Conservation (phyloP, 495 filamentous ascomycete genomes). For the Podospora conica region DNA sequence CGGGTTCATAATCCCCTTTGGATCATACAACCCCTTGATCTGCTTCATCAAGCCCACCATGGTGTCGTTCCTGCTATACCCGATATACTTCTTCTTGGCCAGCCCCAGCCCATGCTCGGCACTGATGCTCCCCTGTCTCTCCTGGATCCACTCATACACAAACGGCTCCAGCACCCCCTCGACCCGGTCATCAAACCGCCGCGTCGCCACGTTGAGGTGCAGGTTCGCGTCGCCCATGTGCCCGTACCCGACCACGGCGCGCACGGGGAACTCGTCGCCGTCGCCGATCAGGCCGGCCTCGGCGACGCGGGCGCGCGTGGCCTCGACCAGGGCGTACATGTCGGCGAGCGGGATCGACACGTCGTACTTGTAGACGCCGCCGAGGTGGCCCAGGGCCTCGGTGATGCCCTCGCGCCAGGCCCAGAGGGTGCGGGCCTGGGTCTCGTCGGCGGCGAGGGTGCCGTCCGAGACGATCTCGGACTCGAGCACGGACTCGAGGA, state of each 20-base stretch:
- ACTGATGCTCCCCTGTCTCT: constrained; percentile 83
- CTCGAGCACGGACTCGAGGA: constrained; percentile 87
- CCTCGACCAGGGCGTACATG: constrained; percentile 83
- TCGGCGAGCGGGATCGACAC: constrained; percentile 87
- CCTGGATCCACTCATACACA: constrained; percentile 92
- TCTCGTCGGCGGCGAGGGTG: constrained; percentile 85
- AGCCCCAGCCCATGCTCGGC: constrained; percentile 93
- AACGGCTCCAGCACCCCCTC: constrained; percentile 89
- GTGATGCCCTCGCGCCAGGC: constrained; percentile 89
- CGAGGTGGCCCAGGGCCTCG: constrained; percentile 80
- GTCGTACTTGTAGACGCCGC: constrained; percentile 97
- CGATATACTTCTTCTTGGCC: constrained; percentile 90
- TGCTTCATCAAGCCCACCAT: constrained; percentile 90
- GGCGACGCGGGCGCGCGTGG: constrained; percentile 63
- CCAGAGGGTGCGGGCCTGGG: constrained; percentile 81
- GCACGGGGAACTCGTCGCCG: constrained; percentile 69
- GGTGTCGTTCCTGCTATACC: constrained; percentile 80
- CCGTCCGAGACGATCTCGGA: constrained; percentile 80
- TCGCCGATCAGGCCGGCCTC: constrained; percentile 72
- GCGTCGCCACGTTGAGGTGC: constrained; percentile 79
- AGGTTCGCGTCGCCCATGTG: constrained; percentile 97
- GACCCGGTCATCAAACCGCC: constrained; percentile 79
- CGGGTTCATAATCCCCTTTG: constrained; percentile 84
- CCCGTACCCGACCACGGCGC: constrained; percentile 89
- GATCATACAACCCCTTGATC: constrained; percentile 86